Evolutionary conservation across 2,329 filamentous ascomycete species (phyloP), one percentile per base, ranked within the genome.

Genomic region (Pseudopyrenochaeta lycopersici): DNA sequence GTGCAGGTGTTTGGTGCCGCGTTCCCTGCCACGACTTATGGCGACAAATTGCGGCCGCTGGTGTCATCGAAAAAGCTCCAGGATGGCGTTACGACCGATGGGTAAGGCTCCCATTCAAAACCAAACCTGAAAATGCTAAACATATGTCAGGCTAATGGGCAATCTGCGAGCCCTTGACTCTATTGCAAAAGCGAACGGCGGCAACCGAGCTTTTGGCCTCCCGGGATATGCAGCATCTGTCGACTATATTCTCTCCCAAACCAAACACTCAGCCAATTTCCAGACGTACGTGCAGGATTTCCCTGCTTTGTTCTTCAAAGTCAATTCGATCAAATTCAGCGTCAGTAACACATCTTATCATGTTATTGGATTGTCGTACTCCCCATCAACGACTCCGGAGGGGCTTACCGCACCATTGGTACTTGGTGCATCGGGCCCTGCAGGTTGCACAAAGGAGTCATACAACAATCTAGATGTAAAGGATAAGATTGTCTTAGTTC

Each of bases 141-240:
- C 3, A n/a, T 21, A 10, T 4, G 4, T 4, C 20, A 85, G 84
- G 18, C 74, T 88, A 17, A 78, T 82, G 68, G 76, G 78, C 49
- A 83, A 83, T 40, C 80, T 88, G n/a, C 76, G 78, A 63, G 78
- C 81, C 52, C 76, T 88, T 5, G 77, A 87, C 65, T 72, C 78
- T 38, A 87, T 87, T 48, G 85, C 79, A 11, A 73, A 72, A 27
- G 76, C 80, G 46, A 83, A 88, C 62, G 84, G 82, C 33, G 85
- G 84, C 14, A 87, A 86, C 70, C 79, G 85, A 45, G 85, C 85
- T 4, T 87, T 85, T 52, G 85, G 85, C 12, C 74, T 83, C 9
- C 83, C 84, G 1, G 85, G 85, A 12, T 88, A 82, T 76, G 79
- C 80, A 45, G 85, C 84, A 1, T 87, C 84, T 0, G 71, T 83